Conservation (phyloP, 1,284 basidiomycete genomes). For the Microbotryomycetes sp. region DNA sequence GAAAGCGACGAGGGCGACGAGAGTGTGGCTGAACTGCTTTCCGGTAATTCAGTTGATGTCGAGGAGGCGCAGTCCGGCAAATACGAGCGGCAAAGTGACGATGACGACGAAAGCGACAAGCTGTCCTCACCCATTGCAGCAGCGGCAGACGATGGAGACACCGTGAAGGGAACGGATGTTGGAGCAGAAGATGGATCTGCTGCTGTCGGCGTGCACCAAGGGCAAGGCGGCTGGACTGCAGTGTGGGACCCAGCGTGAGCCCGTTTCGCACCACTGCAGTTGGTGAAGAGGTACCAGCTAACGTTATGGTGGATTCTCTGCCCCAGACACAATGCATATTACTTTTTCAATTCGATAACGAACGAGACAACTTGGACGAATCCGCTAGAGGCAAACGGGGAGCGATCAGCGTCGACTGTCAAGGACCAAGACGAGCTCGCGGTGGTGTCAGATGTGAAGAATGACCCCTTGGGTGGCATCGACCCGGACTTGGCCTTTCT, state of each 20-base stretch:
- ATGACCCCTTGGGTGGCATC: constrained; percentile 24
- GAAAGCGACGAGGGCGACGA: no score
- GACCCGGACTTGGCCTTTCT: constrained; percentile 36
- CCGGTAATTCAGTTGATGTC: no score
- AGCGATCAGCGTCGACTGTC: not conserved
- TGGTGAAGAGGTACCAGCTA: no score
- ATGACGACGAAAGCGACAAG: not conserved
- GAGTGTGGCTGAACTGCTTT: no score
- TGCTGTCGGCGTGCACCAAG: no score
- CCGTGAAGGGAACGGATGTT: not conserved
- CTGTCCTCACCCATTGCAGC: not conserved
- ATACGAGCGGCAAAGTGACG: not conserved
- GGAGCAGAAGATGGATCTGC: not conserved
- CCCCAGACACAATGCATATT: constrained; percentile 32
- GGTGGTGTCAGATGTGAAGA: not conserved
- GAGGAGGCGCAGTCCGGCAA: no score
- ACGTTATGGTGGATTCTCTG: not conserved
- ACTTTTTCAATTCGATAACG: constrained; percentile 34
- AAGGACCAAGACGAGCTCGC: not conserved
- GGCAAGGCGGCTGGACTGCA: constrained; percentile 31
- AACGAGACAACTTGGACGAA: constrained; percentile 34
- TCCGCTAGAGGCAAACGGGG: constrained; percentile 16
- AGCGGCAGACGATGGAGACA: not conserved
- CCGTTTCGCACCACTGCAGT: not conserved
- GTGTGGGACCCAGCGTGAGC: constrained; percentile 32